Conservation (phyloP, 2,329 filamentous ascomycete genomes). For the Calonectria leucothoes region DNA sequence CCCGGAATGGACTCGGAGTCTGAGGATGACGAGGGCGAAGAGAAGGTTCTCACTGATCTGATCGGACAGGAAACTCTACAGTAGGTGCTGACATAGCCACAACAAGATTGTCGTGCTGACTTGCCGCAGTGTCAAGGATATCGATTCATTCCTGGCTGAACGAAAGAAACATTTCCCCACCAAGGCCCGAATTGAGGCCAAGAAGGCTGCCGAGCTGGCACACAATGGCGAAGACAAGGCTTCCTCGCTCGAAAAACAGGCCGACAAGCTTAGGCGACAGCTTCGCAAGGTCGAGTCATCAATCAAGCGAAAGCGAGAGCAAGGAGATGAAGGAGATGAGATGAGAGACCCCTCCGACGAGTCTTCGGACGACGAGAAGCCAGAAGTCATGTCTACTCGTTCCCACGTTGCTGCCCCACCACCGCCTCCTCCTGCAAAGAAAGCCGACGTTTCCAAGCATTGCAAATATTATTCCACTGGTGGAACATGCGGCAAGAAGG, state of each 20-base stretch:
- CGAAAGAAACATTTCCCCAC: conserved; percentile 86
- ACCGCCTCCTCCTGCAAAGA: conserved; percentile 62
- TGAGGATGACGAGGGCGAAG: conserved; percentile 77
- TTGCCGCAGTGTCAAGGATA: conserved; percentile 70
- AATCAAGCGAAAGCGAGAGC: conserved; percentile 76
- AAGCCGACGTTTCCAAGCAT: conserved; percentile 72
- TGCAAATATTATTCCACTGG: conserved; percentile 80
- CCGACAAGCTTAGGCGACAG: conserved; percentile 71
- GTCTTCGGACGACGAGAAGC: conserved; percentile 68
- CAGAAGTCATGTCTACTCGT: conserved; percentile 68
- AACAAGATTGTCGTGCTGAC: conserved; percentile 21
- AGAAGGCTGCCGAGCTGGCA: conserved; percentile 62
- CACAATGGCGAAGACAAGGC: conserved; percentile 69
- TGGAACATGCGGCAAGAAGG: conserved; percentile 77
- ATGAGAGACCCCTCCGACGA: conserved; percentile 66
- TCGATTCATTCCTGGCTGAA: conserved; percentile 84
- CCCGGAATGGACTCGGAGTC: conserved; percentile 72
- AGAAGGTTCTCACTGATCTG: conserved; percentile 71
- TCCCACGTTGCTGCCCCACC: conserved; percentile 44
- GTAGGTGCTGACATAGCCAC: conserved; percentile 53
- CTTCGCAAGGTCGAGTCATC: conserved; percentile 78
- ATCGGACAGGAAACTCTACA: conserved; percentile 67
- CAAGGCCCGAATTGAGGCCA: conserved; percentile 74
- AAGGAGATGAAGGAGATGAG: conserved; percentile 75
- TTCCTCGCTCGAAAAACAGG: conserved; percentile 67